Conservation (phyloP, 1,139 yeast species). For the Diutina neorugosa region DNA sequence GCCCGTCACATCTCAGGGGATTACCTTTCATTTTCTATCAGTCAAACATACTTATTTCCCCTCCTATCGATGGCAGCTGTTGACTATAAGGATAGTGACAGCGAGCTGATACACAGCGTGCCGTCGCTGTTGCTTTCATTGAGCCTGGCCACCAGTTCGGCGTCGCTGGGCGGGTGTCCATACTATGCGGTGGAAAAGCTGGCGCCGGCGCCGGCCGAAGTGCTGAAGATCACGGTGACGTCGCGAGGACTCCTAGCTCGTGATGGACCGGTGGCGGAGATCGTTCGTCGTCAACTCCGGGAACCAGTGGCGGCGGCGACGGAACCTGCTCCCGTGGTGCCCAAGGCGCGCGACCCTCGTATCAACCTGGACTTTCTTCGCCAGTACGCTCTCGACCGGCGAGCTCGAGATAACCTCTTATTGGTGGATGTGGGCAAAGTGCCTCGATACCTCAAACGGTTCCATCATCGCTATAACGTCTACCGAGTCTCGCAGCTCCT, state of each 20-base stretch:
- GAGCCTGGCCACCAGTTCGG: background rate
- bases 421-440: background rate
- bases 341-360: background rate
- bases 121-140: background rate
- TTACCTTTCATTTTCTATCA: no score
- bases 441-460: background rate
- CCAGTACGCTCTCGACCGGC: constrained; percentile 2
- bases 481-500: background rate
- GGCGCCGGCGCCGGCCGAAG: constrained; percentile 2
- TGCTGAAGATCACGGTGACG: background rate
- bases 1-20: background rate
- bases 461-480: background rate
- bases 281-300: background rate
- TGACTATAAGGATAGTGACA: background rate
- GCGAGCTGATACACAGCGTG: background rate
- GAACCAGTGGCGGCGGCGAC: background rate
- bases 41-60: no score
- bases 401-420: background rate
- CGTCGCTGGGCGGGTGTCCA: background rate
- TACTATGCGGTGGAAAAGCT: background rate
- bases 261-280: background rate
- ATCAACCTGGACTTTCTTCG: constrained; percentile 2
- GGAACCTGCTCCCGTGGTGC: background rate
- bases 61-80: no score
- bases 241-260: background rate